Conservation (phyloP, 1,139 yeast genomes). For the Debaryomyces sp. region DNA sequence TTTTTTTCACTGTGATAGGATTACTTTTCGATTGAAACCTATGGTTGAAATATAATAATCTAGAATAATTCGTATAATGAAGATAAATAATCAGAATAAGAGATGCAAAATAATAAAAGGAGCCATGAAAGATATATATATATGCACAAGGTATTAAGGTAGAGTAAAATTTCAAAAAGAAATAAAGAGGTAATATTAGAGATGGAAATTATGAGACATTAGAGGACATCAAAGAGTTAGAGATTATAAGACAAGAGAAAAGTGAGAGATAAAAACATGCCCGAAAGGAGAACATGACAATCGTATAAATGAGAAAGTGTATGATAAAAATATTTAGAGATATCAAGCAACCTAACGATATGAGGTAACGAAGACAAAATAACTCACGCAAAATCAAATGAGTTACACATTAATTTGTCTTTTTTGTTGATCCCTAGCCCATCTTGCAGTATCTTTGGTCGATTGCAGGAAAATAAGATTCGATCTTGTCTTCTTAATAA, state of each 20-base stretch:
- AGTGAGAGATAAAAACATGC: slow-evolving; percentile 14
- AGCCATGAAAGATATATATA: slow-evolving; percentile 5
- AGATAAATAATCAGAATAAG: neutral
- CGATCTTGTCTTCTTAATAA: slow-evolving; percentile 73
- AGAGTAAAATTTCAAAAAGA: slow-evolving; percentile 4
- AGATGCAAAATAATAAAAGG: slow-evolving; percentile 6
- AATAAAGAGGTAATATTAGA: slow-evolving; percentile 8
- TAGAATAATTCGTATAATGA: slow-evolving; percentile 3
- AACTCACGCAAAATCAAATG: neutral
- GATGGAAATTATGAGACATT: slow-evolving; percentile 16
- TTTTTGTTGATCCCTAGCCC: slow-evolving; percentile 93
- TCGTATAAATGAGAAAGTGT: slow-evolving; percentile 12
- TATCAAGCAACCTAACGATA: neutral
- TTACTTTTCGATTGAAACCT: neutral
- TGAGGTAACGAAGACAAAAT: neutral
- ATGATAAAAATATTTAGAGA: slow-evolving; percentile 13
- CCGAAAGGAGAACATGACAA: slow-evolving; percentile 7
- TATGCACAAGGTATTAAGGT: slow-evolving; percentile 5
- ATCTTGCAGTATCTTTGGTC: slow-evolving; percentile 88
- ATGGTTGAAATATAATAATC: neutral
- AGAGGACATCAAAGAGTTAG: slow-evolving; percentile 14
- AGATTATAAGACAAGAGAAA: slow-evolving; percentile 12
- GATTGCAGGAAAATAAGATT: slow-evolving; percentile 61
- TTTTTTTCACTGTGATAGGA: neutral
- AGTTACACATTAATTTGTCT: slow-evolving; percentile 36